These are phyloP conservation scores for Ettlia oleoabundans DNA, from an alignment of 139 green algal genomes.

Conservation along the genomic window DNA sequence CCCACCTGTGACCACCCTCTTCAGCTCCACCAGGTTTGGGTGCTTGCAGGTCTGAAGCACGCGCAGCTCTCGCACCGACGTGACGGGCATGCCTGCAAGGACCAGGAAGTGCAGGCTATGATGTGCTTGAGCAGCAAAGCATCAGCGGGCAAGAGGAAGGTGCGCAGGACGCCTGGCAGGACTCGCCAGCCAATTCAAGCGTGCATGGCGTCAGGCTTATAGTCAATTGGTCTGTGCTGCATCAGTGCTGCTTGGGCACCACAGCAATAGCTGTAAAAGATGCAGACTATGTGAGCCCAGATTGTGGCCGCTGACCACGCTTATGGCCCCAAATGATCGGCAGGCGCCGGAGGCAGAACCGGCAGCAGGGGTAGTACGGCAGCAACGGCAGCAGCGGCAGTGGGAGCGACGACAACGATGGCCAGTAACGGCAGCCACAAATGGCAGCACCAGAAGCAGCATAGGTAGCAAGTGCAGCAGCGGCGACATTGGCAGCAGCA, in stretches of 20 bases:
- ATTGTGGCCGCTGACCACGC: too few relatives aligned
- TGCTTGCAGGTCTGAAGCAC: conserved; percentile 73
- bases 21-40: conserved; percentile 78
- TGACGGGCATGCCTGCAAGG: conserved; percentile 75
- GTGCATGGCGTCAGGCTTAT: too few relatives aligned
- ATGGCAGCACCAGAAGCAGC: not conserved
- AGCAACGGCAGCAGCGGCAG: not conserved
- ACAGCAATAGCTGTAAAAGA: too few relatives aligned
- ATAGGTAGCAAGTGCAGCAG: not conserved
- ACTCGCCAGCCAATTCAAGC: too few relatives aligned
- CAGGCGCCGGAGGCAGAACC: not conserved
- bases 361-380: not conserved
- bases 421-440: not conserved
- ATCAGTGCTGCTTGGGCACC: too few relatives aligned
- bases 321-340: too few relatives aligned
- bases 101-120: too few relatives aligned
- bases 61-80: conserved; percentile 75
- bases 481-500: not conserved
- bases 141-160: too few relatives aligned
- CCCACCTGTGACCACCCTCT: conserved; percentile 76
- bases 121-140: too few relatives aligned
- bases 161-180: too few relatives aligned
- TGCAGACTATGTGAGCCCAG: too few relatives aligned
- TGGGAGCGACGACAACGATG: not conserved
- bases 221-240: too few relatives aligned